A percentile compares a stretch with the other conserved stretches of the same genome.
These are phyloP conservation scores for Aphanomyces cochlioides DNA, from an alignment of 352 stramenopile species.

Conservation along the genomic window DNA sequence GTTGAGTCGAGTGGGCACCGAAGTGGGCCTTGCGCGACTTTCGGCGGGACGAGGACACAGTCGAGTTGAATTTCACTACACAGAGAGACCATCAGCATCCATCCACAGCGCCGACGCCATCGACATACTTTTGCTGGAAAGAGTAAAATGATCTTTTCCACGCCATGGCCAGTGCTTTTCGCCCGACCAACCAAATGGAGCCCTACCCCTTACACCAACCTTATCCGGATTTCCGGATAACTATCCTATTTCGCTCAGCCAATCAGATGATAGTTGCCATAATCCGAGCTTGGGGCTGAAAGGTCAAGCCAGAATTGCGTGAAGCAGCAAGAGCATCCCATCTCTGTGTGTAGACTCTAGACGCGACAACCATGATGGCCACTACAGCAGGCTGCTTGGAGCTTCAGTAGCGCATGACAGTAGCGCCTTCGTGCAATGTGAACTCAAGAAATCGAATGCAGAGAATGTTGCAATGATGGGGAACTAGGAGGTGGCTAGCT, in stretches of 20 bases:
- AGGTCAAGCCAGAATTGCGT: no score
- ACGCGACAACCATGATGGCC: no score
- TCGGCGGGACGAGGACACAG: slow-evolving; percentile 92
- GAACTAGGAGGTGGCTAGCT: no score
- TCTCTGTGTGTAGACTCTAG: no score
- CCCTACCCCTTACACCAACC: neutral
- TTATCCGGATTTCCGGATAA: slow-evolving; percentile 24
- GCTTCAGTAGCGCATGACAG: no score
- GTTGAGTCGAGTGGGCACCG: slow-evolving; percentile 93
- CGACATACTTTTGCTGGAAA: slow-evolving; percentile 23
- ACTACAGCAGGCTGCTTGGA: no score
- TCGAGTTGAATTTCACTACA: slow-evolving; percentile 92
- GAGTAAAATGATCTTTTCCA: slow-evolving; percentile 20
- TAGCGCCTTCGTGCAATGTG: no score
- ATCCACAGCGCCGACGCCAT: neutral
- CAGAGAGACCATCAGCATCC: neutral
- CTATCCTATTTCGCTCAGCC: neutral
- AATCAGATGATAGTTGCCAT: no score
- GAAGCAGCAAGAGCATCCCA: no score
- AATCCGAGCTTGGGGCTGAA: no score
- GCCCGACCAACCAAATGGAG: neutral
- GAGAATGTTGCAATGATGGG: no score
- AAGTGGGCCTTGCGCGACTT: slow-evolving; percentile 99
- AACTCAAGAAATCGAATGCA: no score
- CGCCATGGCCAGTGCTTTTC: neutral